Evolutionary conservation across 768 basidiomycete species (phyloP).

Genomic region (Suillus lakei): DNA sequence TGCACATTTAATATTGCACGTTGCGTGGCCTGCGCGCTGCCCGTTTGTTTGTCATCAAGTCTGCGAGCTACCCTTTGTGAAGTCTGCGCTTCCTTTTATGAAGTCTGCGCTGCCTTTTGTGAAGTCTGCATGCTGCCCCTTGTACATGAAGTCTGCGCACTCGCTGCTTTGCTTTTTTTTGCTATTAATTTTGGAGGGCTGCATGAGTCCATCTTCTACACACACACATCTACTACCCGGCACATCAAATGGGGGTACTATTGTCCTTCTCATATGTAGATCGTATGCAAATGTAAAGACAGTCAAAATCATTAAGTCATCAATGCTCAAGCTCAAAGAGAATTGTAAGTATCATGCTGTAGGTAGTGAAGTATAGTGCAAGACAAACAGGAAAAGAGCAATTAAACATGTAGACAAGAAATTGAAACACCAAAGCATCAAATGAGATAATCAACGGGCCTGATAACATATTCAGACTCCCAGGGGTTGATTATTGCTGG

Average conservation of each 20-base stretch:
- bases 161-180: no score
- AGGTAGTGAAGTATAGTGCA: not conserved
- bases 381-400: not conserved
- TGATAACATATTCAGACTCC: not conserved
- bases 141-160: no score
- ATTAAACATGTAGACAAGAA: not conserved
- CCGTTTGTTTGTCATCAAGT: no score
- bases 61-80: no score
- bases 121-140: not conserved
- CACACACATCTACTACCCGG: no score
- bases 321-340: not conserved
- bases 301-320: conserved; percentile 4
- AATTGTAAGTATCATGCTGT: not conserved
- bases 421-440: not conserved
- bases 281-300: no score
- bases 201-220: no score
- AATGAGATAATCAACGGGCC: not conserved
- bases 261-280: not conserved
- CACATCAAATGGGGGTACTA: not conserved
- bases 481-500: not conserved
- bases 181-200: not conserved
- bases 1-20: not conserved
- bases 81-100: no score
- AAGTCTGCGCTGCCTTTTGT: no score
- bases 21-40: not conserved